Base-by-base conservation (phyloP, 2,329 filamentous ascomycete genomes). In the Boeremia exigua region DNA sequence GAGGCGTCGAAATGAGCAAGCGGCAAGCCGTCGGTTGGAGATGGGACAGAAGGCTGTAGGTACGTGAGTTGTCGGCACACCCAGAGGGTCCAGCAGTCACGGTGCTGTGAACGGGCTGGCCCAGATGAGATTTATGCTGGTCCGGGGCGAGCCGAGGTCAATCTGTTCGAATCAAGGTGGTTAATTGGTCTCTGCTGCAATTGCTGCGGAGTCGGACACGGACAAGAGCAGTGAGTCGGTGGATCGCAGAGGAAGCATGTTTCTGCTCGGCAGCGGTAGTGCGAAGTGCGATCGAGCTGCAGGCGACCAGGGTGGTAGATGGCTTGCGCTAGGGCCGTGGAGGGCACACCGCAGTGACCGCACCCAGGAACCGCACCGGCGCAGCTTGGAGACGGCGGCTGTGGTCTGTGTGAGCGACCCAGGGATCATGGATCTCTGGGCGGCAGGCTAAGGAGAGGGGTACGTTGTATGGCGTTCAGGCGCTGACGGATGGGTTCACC, bases 251-350 rank as follows among this genome's bases (percentile, higher is more conserved):
- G 58, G 61, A 65, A 66, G 56, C 63, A 69, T 68, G 69, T 62
- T 69, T 67, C 64, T 60, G 69, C 66, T 67, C 62, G 69, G 65
- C 63, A 61, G 58, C 57, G 54, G 60, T 58, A 59, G 61, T 65
- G 66, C 65, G 59, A 68, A 56, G 62, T 62, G 59, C 60, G 55
- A 65, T 65, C 50, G 62, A 44, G 60, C 64, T 67, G 62, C 58
- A 69, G 49, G 54, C 55, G 47, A 58, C 59, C 55, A 66, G 58
- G 59, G 56, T 59, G 42, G 66, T 56, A 48, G 61, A 64, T 54
- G 65, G 66, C 62, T 62, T 66, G 56, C 69, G 71, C 71, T 69
- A 59, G 67, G 71, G 64, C 64, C 62, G 62, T 46, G 11, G 58
- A 61, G 60, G 44, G 65, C 54, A 58, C 64, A 58, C 64, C 58